A percentile compares a stretch with the other conserved stretches of the same genome.
These are phyloP conservation scores for Guadua angustifolia DNA, from an alignment of 176 grass and related monocot species.

Conservation along the genomic window DNA sequence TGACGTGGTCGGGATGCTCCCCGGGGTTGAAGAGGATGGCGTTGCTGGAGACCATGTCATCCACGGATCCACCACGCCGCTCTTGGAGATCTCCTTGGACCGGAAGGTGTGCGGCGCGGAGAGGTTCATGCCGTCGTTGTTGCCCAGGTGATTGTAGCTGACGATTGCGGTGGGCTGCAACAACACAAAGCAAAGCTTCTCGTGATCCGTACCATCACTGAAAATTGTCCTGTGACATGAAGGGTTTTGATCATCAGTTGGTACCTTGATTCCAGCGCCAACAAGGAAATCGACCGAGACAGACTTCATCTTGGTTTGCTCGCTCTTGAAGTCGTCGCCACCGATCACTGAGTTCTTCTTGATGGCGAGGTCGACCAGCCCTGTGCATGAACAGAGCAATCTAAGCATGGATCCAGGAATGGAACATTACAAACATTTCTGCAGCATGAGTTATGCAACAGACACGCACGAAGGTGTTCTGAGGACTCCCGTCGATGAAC, in stretches of 20 bases:
- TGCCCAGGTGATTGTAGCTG: conserved; percentile 86
- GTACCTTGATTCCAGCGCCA: conserved; percentile 83
- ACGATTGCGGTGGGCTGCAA: conserved; percentile 83
- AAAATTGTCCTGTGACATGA: background rate
- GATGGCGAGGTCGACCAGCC: conserved; percentile 78
- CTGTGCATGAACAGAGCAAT: conserved; percentile 41
- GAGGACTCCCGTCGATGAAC: no score
- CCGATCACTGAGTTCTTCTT: conserved; percentile 68
- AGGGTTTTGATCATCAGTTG: background rate
- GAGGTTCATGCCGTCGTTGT: conserved; percentile 88
- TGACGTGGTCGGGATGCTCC: conserved; percentile 78
- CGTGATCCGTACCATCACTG: background rate
- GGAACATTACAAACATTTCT: background rate
- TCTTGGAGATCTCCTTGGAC: conserved; percentile 95
- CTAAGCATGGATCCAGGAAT: background rate
- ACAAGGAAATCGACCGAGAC: conserved; percentile 82
- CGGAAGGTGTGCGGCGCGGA: conserved; percentile 73
- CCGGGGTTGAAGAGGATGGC: conserved; percentile 68
- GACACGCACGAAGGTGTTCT: conserved; percentile 86
- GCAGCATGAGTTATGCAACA: conserved; percentile 32
- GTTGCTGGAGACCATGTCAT: conserved; percentile 91
- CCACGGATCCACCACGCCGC: conserved; percentile 75
- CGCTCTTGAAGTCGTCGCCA: conserved; percentile 90
- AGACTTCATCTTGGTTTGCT: conserved; percentile 89
- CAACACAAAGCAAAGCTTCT: background rate